Base-by-base conservation (phyloP, 345 rosid genomes). In the Eucalyptus guilfoylei region DNA sequence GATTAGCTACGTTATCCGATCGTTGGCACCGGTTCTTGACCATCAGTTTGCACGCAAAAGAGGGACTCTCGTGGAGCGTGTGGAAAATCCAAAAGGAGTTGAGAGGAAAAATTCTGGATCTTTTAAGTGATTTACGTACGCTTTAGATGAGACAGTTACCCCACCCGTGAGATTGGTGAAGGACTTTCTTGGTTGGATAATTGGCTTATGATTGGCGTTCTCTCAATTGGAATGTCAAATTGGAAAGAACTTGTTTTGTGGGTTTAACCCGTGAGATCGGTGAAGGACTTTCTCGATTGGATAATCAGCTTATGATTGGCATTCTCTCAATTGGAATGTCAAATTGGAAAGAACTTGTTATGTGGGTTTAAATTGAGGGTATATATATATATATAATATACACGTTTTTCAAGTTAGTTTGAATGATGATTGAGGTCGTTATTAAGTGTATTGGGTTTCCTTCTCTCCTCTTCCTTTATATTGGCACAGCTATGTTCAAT, bases 401-500 rank as follows among this genome's bases (percentile, higher is more conserved):
- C 7, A 26, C 1, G 11, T 0, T 15, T n/a, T 32, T 14, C 11
- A 1, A 3, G 0, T 67, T 14, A 32, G 23, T 32, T 32, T 67
- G 42, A 16, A 8, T 6, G 15, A 60, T 60, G 42, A 9, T 17
- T n/a, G 23, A 2, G 2, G 12, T 67, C 12, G 1, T 32, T 32
- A 32, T 34, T 32, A 34, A 69, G 42, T 32, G 24, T 69, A 5
- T 16, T 32, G 0, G 7, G 23, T 15, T 0, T 69, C 80, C 0
- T 69, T 34, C 19, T 62, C 34, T 67, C 80, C 0, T 67, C 80
- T 34, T 67, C 21, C 19, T 67, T 64, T n/a, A 0, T 30, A 62
- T 62, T 62, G 19, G 37, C 2, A 30, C 0, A 14, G 5, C 0
- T 30, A 14, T 30, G 72, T 30, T 30, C 11, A 8, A 0, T 15